Conservation (phyloP, 2,329 filamentous ascomycete genomes). For the Microcera coccophila region DNA sequence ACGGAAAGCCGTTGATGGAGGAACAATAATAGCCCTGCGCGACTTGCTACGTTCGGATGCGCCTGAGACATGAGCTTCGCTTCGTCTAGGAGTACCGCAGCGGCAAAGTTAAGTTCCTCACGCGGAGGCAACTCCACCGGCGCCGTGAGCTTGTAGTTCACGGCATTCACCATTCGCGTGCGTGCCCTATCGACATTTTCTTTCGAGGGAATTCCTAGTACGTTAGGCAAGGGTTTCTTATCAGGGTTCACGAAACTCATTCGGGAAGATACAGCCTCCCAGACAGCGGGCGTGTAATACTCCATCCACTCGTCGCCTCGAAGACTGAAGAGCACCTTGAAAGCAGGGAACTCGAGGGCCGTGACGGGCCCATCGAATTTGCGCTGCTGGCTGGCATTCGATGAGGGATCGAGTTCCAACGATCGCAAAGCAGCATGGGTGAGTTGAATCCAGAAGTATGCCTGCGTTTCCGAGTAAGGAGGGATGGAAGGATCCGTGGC, state of each 20-base stretch:
- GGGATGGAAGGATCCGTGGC: conserved; percentile 10
- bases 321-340: conserved; percentile 22
- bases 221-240: conserved; percentile 26
- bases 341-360: conserved; percentile 15
- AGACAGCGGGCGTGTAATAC: conserved; percentile 24
- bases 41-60: conserved; percentile 14
- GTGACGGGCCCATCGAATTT: conserved; percentile 4
- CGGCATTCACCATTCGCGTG: conserved; percentile 16
- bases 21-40: conserved; percentile 15
- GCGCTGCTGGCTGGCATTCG: neutral
- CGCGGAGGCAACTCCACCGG: conserved; percentile 7
- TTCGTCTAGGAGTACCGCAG: conserved; percentile 20
- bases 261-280: conserved; percentile 26
- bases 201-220: conserved; percentile 16
- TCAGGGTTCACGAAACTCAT: conserved; percentile 27
- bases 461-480: conserved; percentile 32
- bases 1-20: conserved; percentile 6
- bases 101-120: conserved; percentile 20
- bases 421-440: conserved; percentile 20
- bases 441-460: conserved; percentile 32
- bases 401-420: conserved; percentile 2
- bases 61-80: conserved; percentile 13
- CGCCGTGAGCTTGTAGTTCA: conserved; percentile 5
- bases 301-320: conserved; percentile 24
- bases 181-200: conserved; percentile 15